A percentile compares a stretch with the other conserved stretches of the same genome.
Conservation (phyloP, 2,329 filamentous ascomycete genomes). For the Exophiala xenobiotica region DNA sequence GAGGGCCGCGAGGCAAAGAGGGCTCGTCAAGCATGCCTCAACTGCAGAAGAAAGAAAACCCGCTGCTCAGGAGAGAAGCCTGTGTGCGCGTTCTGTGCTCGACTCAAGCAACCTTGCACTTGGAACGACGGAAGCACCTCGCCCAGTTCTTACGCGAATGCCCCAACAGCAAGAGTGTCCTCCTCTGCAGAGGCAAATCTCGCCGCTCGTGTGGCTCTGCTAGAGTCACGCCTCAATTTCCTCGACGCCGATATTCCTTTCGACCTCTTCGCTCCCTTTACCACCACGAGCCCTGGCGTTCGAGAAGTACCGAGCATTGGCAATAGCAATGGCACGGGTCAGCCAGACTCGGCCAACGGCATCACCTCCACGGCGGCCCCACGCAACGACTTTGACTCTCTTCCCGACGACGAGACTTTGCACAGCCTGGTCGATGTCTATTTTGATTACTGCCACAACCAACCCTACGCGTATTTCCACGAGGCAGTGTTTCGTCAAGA, state of each 20-base stretch:
- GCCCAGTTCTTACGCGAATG: not conserved
- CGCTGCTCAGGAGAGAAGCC: conserved; percentile 37
- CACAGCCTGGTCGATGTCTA: conserved; percentile 32
- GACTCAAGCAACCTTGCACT: conserved; percentile 25
- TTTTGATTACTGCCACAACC: conserved; percentile 39
- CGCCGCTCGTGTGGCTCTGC: conserved; percentile 13
- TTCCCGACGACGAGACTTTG: conserved; percentile 2
- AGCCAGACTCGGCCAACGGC: no score
- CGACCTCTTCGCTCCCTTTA: conserved; percentile 5
- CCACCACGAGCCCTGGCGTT: not conserved
- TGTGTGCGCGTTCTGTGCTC: conserved; percentile 35
- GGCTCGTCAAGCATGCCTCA: conserved; percentile 16
- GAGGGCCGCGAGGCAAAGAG: conserved; percentile 14
- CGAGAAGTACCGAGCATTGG: no score
- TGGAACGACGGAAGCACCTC: conserved; percentile 9
- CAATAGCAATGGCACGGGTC: no score
- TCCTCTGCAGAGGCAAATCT: conserved; percentile 8
- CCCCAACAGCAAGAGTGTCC: no score
- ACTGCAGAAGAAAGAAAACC: conserved; percentile 35
- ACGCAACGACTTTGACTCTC: conserved; percentile 2
- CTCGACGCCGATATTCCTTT: conserved; percentile 8
- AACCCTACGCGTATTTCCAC: conserved; percentile 42
- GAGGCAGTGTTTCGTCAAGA: conserved; percentile 36
- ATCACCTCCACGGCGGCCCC: not conserved
- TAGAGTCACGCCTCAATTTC: conserved; percentile 15